These are phyloP conservation scores for Artemisia argyi DNA, from an alignment of 129 eudicot genomes.

Conservation along the genomic window DNA sequence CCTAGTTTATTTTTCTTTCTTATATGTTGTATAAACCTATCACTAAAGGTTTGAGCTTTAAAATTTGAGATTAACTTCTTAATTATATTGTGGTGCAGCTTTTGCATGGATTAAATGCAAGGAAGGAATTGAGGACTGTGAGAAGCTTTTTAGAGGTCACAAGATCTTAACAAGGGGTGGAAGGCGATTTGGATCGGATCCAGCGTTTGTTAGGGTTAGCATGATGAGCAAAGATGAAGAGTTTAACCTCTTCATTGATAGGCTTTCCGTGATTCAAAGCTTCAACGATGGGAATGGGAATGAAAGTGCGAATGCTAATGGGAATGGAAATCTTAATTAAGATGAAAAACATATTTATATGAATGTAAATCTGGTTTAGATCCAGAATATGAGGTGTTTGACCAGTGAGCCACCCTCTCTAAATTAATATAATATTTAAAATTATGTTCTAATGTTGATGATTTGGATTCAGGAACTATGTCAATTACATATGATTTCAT, in stretches of 20 bases:
- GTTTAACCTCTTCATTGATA: constrained; percentile 52
- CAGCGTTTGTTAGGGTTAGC: constrained; percentile 60
- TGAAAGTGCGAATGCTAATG: background rate
- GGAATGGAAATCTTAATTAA: constrained; percentile 21
- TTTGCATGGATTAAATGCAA: constrained; percentile 89
- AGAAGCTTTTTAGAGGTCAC: constrained; percentile 44
- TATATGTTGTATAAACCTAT: too few relatives aligned
- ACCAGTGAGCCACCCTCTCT: constrained; percentile 31
- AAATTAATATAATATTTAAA: background rate
- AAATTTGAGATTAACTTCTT: background rate
- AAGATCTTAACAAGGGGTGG: constrained; percentile 69
- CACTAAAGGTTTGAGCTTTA: background rate
- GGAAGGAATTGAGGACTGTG: constrained; percentile 51
- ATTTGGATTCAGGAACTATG: background rate
- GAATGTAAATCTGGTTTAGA: constrained; percentile 20
- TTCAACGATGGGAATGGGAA: constrained; percentile 16
- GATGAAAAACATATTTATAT: background rate
- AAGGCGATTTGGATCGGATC: constrained; percentile 60
- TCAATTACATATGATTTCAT: background rate
- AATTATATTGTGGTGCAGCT: constrained; percentile 42
- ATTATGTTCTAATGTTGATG: background rate
- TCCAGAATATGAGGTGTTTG: constrained; percentile 38
- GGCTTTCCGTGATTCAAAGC: constrained; percentile 46
- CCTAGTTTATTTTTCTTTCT: too few relatives aligned
- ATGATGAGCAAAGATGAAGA: constrained; percentile 76